A percentile compares a stretch with the other conserved stretches of the same genome.
These are phyloP conservation scores for Epicoccum nigrum DNA, from an alignment of 2,329 filamentous ascomycete species.

Conservation along the genomic window DNA sequence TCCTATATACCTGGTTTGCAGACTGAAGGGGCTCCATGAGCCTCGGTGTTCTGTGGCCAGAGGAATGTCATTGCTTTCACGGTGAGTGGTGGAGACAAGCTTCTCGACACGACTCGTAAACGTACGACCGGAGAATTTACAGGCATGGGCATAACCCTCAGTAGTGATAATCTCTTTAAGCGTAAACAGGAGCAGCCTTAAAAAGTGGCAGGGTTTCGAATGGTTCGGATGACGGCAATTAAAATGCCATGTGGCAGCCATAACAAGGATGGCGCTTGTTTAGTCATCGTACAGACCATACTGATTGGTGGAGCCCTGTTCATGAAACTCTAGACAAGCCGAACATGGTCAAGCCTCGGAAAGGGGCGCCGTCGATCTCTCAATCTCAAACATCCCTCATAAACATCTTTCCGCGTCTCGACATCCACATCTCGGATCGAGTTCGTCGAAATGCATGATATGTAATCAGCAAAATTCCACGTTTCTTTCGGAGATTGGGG, in stretches of 20 bases:
- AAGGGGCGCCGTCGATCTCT: too few relatives aligned
- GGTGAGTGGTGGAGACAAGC: conserved; percentile 10
- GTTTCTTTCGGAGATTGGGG: too few relatives aligned
- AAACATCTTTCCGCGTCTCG: too few relatives aligned
- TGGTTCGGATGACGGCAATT: neutral
- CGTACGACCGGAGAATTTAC: conserved; percentile 6
- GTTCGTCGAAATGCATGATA: too few relatives aligned
- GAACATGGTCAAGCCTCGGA: neutral
- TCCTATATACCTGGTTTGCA: conserved; percentile 3
- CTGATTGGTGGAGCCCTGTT: too few relatives aligned
- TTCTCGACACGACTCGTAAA: neutral
- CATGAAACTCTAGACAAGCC: too few relatives aligned
- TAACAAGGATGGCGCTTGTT: too few relatives aligned
- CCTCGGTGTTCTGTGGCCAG: neutral
- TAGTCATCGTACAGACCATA: too few relatives aligned
- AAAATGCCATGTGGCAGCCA: neutral
- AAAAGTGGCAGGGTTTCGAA: conserved; percentile 1
- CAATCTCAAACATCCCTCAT: too few relatives aligned
- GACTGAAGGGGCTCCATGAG: neutral
- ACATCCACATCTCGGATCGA: too few relatives aligned
- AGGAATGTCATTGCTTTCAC: neutral
- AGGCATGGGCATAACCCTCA: neutral
- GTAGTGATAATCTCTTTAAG: neutral
- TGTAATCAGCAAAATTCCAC: too few relatives aligned
- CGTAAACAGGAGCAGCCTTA: neutral